Conservation (phyloP, 768 basidiomycete genomes). For the Trametes punicea region DNA sequence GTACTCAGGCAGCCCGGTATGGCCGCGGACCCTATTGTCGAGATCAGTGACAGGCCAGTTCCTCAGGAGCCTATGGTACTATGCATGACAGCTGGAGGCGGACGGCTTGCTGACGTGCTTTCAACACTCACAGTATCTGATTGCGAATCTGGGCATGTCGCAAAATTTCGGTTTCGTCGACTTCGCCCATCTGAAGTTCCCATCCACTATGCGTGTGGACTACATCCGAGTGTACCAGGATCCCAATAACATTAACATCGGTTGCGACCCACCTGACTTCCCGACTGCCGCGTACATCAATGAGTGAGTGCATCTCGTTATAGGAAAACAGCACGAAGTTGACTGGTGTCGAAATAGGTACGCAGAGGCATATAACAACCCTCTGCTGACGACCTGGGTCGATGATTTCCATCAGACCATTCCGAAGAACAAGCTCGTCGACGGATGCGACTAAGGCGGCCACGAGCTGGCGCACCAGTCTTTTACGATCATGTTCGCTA, state of each 20-base stretch:
- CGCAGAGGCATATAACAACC: slow-evolving; percentile 67
- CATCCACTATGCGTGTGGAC: slow-evolving; percentile 68
- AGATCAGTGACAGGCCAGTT: slow-evolving; percentile 67
- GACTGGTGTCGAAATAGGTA: slow-evolving; percentile 38
- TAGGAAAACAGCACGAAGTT: too few relatives aligned
- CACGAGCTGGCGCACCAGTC: not conserved
- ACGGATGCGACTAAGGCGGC: slow-evolving; percentile 33
- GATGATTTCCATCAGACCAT: slow-evolving; percentile 43
- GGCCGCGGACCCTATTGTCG: slow-evolving; percentile 48
- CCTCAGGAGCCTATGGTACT: slow-evolving; percentile 81
- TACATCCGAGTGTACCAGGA: slow-evolving; percentile 78
- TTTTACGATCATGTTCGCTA: not conserved
- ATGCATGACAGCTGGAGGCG: not conserved
- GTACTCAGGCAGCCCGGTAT: slow-evolving; percentile 62
- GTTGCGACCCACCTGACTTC: slow-evolving; percentile 67
- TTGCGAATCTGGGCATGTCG: slow-evolving; percentile 59
- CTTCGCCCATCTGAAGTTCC: slow-evolving; percentile 47
- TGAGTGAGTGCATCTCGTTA: slow-evolving; percentile 39
- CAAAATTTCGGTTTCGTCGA: slow-evolving; percentile 58
- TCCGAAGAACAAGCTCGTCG: slow-evolving; percentile 50
- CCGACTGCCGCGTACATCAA: slow-evolving; percentile 80
- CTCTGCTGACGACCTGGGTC: slow-evolving; percentile 50
- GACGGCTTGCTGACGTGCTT: not conserved
- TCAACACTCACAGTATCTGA: slow-evolving; percentile 40
- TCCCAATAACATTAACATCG: slow-evolving; percentile 45